Percentiles rank a stretch among this genome's conserved stretches.
These are phyloP conservation scores for Protostelium mycophagum DNA, from an alignment of 78 protist genomes.

Conservation along the genomic window DNA sequence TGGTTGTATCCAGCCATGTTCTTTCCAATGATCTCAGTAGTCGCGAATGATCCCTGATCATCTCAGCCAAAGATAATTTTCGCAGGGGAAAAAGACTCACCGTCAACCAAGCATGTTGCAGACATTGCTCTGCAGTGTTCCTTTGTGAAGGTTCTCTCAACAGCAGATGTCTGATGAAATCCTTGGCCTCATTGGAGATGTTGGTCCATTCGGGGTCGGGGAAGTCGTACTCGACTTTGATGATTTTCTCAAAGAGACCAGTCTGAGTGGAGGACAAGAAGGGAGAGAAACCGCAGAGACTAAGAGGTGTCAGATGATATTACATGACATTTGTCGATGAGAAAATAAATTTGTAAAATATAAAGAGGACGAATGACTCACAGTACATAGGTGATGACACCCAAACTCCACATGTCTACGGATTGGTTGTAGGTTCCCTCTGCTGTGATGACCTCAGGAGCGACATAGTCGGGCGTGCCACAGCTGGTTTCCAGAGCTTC, in stretches of 20 bases:
- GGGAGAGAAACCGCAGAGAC: conserved; percentile 89
- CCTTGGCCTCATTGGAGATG: conserved; percentile 63
- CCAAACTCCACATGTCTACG: conserved; percentile 75
- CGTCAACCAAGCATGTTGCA: conserved; percentile 53
- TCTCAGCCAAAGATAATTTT: neutral
- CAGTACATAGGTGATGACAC: conserved; percentile 69
- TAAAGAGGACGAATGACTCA: neutral
- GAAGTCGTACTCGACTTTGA: conserved; percentile 78
- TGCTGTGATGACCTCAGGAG: conserved; percentile 73
- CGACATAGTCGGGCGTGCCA: conserved; percentile 74
- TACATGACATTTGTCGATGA: neutral
- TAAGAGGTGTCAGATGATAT: conserved; percentile 6
- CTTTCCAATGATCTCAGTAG: neutral
- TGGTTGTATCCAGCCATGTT: neutral
- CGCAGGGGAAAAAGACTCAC: conserved; percentile 10
- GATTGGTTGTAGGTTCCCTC: conserved; percentile 52
- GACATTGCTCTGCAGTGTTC: conserved; percentile 44
- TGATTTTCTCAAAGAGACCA: conserved; percentile 80
- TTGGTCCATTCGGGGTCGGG: conserved; percentile 82
- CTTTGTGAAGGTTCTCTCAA: conserved; percentile 44
- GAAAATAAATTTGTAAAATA: neutral
- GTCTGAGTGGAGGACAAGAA: conserved; percentile 78
- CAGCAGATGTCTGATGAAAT: conserved; percentile 52
- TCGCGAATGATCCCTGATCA: neutral
- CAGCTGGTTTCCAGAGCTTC: conserved; percentile 64